Conservation (phyloP, 345 rosid genomes). For the Chamaenerion angustifolium region DNA sequence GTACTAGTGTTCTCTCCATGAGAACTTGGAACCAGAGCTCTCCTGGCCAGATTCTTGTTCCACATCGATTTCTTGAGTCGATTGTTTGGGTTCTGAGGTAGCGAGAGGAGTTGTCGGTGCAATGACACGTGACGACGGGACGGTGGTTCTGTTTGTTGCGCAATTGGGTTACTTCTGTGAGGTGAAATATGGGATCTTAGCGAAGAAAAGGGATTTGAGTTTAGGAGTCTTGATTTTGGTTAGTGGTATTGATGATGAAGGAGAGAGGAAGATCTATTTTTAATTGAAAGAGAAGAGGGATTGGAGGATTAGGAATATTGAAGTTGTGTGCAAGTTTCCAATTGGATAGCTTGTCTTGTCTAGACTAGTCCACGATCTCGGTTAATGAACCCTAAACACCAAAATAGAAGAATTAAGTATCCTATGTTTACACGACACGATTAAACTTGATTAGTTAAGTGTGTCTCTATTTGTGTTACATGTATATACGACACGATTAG, state of each 20-base stretch:
- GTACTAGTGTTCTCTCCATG: conserved; percentile 98
- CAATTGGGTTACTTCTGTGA: not conserved
- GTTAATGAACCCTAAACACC: no score
- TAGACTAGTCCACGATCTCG: no score
- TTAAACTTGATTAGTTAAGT: no score
- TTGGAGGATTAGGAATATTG: not conserved
- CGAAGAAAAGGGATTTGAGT: conserved; percentile 4
- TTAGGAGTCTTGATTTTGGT: conserved; percentile 7
- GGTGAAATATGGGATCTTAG: conserved; percentile 10
- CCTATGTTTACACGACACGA: no score
- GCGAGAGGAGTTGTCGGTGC: conserved; percentile 34
- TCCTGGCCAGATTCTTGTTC: conserved; percentile 42
- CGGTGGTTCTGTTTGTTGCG: not conserved
- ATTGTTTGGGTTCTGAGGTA: conserved; percentile 16
- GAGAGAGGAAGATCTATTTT: conserved; percentile 1
- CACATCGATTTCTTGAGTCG: conserved; percentile 9
- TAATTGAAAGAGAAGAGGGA: not conserved
- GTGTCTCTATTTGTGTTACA: no score
- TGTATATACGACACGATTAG: no score
- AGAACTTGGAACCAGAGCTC: conserved; percentile 42
- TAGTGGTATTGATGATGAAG: not conserved
- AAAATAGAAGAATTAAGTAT: no score
- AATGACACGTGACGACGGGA: conserved; percentile 46
- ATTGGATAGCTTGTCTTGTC: no score
- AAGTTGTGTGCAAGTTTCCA: conserved; percentile 8